Evolutionary conservation across 2,329 filamentous ascomycete species (phyloP).

Genomic region (Aspergillus neotritici): DNA sequence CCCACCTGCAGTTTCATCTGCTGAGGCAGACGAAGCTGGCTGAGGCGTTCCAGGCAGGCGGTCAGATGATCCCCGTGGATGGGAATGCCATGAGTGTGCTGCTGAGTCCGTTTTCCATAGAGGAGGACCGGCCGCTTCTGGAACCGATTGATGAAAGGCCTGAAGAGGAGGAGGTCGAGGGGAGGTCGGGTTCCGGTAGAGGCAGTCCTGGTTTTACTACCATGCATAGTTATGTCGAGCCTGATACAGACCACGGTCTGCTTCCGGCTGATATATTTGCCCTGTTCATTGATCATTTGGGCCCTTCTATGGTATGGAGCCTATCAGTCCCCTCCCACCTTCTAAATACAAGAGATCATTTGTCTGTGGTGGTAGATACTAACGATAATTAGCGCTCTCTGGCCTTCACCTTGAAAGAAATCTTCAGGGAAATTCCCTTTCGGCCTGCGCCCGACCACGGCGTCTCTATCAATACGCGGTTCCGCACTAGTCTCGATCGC

Average conservation of each 20-base stretch:
- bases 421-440: constrained; percentile 82
- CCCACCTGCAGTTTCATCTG: constrained; percentile 80
- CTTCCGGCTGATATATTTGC: constrained; percentile 79
- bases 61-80: constrained; percentile 13
- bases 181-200: constrained; percentile 26
- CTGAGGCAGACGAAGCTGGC: constrained; percentile 55
- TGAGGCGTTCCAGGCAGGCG: constrained; percentile 14
- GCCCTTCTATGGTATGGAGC: constrained; percentile 75
- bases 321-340: neutral
- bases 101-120: constrained; percentile 29
- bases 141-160: constrained; percentile 60
- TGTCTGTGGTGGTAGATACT: constrained; percentile 1
- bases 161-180: constrained; percentile 51
- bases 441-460: constrained; percentile 59
- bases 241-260: constrained; percentile 14
- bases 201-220: constrained; percentile 2
- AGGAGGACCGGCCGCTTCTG: constrained; percentile 46
- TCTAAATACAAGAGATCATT: neutral
- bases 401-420: constrained; percentile 83
- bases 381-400: constrained; percentile 62
- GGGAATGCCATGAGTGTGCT: constrained; percentile 14
- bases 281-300: constrained; percentile 79
- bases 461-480: constrained; percentile 71
- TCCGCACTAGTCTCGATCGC: constrained; percentile 71
- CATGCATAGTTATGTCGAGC: constrained; percentile 9